Percentiles rank a stretch among this genome's conserved stretches.
Conservation (phyloP, 345 rosid species). For the Pistacia atlantica region DNA sequence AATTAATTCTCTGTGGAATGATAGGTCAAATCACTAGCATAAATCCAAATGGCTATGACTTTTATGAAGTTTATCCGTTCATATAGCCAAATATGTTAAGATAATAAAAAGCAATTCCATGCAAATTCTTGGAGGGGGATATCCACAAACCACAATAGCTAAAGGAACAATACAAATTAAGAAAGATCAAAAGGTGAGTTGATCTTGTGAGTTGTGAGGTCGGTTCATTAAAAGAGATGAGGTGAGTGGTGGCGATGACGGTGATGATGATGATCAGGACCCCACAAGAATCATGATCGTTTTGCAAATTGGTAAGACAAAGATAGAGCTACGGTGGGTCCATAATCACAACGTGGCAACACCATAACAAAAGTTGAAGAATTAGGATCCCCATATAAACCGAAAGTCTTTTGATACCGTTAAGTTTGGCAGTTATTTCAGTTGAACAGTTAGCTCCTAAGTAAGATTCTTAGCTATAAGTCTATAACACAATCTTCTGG, state of each 20-base stretch:
- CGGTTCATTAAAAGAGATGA: neutral
- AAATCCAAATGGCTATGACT: too few species aligned
- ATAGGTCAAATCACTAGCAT: too few species aligned
- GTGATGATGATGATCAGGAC: neutral
- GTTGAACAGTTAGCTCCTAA: constrained; percentile 20
- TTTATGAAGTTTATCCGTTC: neutral
- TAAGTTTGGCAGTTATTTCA: constrained; percentile 40
- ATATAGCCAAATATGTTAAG: neutral
- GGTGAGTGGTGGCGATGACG: too few species aligned
- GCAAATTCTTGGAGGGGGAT: neutral
- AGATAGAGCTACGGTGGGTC: constrained; percentile 2
- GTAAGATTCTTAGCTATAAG: neutral
- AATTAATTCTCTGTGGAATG: too few species aligned
- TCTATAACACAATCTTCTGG: too few species aligned
- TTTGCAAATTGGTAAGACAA: neutral
- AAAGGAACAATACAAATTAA: neutral
- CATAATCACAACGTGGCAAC: constrained; percentile 10
- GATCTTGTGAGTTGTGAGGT: neutral
- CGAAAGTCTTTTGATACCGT: constrained; percentile 25
- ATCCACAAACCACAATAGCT: neutral
- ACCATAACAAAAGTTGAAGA: neutral
- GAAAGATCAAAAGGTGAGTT: neutral
- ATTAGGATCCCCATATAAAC: neutral
- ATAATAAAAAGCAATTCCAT: neutral
- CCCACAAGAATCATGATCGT: neutral